Evolutionary conservation across 2,329 filamentous ascomycete species (phyloP), one percentile per base, ranked within the genome.

Genomic region (Pseudogymnoascus verrucosus): DNA sequence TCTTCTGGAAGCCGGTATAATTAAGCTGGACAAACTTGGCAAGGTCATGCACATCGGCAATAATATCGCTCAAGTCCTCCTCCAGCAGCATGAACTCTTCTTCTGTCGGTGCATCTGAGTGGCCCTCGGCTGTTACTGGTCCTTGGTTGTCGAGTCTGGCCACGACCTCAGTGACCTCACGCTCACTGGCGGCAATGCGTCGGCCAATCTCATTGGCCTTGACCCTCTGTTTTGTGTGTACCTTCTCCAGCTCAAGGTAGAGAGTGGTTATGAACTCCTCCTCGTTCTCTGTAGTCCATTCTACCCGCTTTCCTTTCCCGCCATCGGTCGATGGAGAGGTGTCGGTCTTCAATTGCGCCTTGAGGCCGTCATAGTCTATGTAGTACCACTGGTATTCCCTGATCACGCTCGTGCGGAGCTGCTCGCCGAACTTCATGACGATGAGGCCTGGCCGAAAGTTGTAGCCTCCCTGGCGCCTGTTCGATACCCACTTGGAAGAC

Each of bases 1-100:
- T 99, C 82, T 99, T 99, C 80, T 97, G 96, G 75, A 99, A 99
- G 4, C 95, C 95, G 0, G 93, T 98, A 74, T 99, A 99, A 78
- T 99, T 99, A 74, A 99, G 80, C 79, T 97, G 93, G 5, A 96
- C 96, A 75, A 96, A 99, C 78, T 98, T 98, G 76, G 95, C 93
- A 65, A 99, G 83, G 72, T 99, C 95, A 77, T 99, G 93, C 21
- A 99, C 95, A 73, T 99, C 93, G 70, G 95, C 95, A 74, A 99
- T 99, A 73, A 99, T 93, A 75, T 99, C 95, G 77, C 92, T 96
- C 72, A 99, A 78, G 72, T 96, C 92, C 74, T 96, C 90, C 79
- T 99, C 95, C 34, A 98, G 83, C 70, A 96, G 79, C 80, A 96
- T 85, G 72, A 97, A 98, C 74, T 98, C 93, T 69, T 97, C 93